A percentile compares a stretch with the other conserved stretches of the same genome.
phyloP scores from a whole-genome alignment of 1,139 yeast species.

The Kurtzmaniella natalensis region DNA sequence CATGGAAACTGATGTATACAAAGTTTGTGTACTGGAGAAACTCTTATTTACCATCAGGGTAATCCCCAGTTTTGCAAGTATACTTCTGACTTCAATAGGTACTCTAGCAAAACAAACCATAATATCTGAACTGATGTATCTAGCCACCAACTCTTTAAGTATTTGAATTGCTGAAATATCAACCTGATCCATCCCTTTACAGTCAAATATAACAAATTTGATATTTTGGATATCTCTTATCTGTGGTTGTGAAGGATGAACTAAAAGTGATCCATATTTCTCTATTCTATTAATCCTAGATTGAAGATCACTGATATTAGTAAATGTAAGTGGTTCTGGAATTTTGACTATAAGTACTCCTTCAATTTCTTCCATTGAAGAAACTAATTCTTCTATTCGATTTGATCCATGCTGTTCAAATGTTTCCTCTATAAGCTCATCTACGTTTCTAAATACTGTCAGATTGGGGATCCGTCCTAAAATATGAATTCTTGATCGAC shows the following conservation, averaged over 20 bases:
- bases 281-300: constrained; percentile 23
- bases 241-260: constrained; percentile 32
- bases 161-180: constrained; percentile 32
- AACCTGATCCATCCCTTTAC: constrained; percentile 29
- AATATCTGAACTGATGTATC: constrained; percentile 19
- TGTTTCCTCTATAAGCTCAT: constrained; percentile 31
- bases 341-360: constrained; percentile 29
- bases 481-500: constrained; percentile 28
- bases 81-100: constrained; percentile 20
- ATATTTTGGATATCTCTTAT: constrained; percentile 19
- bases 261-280: constrained; percentile 23
- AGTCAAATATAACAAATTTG: constrained; percentile 26
- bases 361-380: constrained; percentile 27
- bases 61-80: constrained; percentile 22
- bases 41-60: constrained; percentile 18
- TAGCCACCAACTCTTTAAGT: constrained; percentile 22
- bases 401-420: constrained; percentile 13
- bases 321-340: constrained; percentile 28
- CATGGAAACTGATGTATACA: constrained; percentile 17
- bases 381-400: constrained; percentile 17
- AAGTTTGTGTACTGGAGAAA: constrained; percentile 5
- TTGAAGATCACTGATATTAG: constrained; percentile 25
- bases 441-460: constrained; percentile 29
- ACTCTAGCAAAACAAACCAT: constrained; percentile 25
- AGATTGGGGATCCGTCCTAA: constrained; percentile 32